phyloP scores from a whole-genome alignment of 768 basidiomycete species.

The Russula sp. region DNA sequence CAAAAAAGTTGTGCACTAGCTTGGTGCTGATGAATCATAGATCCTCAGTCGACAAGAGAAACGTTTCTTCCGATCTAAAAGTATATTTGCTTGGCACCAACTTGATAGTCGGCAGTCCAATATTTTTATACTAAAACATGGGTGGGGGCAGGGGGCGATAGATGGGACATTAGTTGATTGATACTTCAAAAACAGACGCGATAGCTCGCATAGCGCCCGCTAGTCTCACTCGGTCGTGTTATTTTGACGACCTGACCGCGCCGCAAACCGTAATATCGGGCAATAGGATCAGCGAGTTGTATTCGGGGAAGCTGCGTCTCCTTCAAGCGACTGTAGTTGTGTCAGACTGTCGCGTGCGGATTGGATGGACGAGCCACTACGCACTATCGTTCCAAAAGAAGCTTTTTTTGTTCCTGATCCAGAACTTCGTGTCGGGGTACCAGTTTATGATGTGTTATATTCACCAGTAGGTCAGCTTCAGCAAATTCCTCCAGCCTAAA shows the following conservation, averaged over 20 bases:
- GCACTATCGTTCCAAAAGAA: conserved; percentile 87
- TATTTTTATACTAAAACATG: conserved; percentile 2
- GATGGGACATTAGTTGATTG: not conserved
- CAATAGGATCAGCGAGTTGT: conserved; percentile 94
- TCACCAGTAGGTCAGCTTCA: conserved; percentile 92
- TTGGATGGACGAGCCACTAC: conserved; percentile 31
- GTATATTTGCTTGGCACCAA: not conserved
- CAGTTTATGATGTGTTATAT: conserved; percentile 93
- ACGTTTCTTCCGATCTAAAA: not conserved
- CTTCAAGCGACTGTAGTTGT: conserved; percentile 73
- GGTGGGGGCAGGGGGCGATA: not conserved
- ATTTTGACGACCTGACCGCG: conserved; percentile 99
- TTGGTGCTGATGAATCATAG: not conserved
- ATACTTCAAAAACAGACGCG: conserved; percentile 71
- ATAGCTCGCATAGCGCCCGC: conserved; percentile 88
- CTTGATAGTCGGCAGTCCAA: not conserved
- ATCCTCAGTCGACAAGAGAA: not conserved
- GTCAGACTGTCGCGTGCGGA: conserved; percentile 9
- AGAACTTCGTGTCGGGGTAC: conserved; percentile 92
- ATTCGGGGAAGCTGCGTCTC: conserved; percentile 98
- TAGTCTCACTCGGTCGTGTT: conserved; percentile 93
- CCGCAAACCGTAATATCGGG: conserved; percentile 92
- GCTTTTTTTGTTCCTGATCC: conserved; percentile 75
- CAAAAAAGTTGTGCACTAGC: not conserved
- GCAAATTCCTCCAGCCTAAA: conserved; percentile 94